Conservation (phyloP, 768 basidiomycete genomes). For the Termitomyces sp. region DNA sequence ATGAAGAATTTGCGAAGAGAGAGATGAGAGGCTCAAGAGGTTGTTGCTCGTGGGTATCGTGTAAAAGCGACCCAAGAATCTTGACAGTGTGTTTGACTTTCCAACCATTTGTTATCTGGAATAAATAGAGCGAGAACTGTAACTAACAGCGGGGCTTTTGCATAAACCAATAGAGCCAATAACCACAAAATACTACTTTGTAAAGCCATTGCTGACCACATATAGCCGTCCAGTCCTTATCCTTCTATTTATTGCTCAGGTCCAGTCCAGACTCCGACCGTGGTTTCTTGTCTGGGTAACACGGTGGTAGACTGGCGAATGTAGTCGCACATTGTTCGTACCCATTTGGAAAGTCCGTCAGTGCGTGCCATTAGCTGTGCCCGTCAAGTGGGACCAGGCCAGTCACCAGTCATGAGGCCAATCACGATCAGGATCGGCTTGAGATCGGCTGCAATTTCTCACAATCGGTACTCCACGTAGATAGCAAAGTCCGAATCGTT, state of each 20-base stretch:
- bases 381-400: neutral
- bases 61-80: neutral
- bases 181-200: too few species aligned
- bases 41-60: too few species aligned
- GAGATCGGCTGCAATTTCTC: neutral
- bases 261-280: neutral
- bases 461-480: neutral
- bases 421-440: neutral
- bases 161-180: too few species aligned
- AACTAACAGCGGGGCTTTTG: too few species aligned
- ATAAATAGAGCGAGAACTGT: too few species aligned
- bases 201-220: too few species aligned
- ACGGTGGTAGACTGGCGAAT: too few species aligned
- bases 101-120: neutral
- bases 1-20: neutral
- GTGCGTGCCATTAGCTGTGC: neutral
- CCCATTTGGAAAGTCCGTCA: neutral
- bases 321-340: neutral
- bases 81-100: neutral
- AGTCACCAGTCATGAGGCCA: too few species aligned
- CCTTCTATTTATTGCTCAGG: neutral
- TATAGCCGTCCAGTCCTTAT: neutral
- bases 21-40: neutral
- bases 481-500: neutral
- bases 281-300: neutral